Evolutionary conservation across 306 rosid genomes (phyloP).

Genomic region (Vigna angularis): DNA sequence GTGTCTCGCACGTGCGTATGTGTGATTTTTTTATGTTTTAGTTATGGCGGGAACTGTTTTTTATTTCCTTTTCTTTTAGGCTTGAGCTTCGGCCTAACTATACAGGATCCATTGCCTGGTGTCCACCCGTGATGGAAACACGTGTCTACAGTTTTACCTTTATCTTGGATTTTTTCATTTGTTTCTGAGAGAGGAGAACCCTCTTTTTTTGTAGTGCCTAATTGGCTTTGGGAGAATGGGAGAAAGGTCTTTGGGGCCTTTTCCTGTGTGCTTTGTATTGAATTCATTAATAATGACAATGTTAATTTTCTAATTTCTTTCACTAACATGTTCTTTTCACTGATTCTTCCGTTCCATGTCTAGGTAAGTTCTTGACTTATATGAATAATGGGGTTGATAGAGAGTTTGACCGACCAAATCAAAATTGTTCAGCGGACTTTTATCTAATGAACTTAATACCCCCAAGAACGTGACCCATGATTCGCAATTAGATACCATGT

Average conservation of each 20-base stretch:
- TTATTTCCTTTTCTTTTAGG: conserved; percentile 35
- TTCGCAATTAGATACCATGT: conserved; percentile 59
- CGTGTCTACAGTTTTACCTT: conserved; percentile 47
- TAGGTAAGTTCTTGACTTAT: neutral
- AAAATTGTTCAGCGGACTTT: conserved; percentile 25
- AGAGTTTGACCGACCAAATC: neutral
- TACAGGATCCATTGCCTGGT: conserved; percentile 53
- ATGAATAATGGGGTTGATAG: conserved; percentile 14
- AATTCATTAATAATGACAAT: conserved; percentile 56
- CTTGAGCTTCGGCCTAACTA: conserved; percentile 62
- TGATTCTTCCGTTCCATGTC: neutral
- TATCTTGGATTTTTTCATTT: conserved; percentile 47
- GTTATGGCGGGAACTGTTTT: conserved; percentile 65
- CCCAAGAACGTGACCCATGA: conserved; percentile 52
- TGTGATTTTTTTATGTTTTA: conserved; percentile 48
- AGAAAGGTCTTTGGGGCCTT: conserved; percentile 90
- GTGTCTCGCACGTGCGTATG: conserved; percentile 51
- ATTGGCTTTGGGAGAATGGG: conserved; percentile 47
- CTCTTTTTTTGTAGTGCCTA: conserved; percentile 45
- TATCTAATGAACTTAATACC: conserved; percentile 19
- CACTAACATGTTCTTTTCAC: neutral
- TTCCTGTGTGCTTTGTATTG: conserved; percentile 69
- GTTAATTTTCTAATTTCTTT: conserved; percentile 39
- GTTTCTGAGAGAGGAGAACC: conserved; percentile 39
- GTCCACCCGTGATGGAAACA: conserved; percentile 68